Base-by-base conservation (phyloP, 176 grass and related monocot genomes). In the Avena eriantha region DNA sequence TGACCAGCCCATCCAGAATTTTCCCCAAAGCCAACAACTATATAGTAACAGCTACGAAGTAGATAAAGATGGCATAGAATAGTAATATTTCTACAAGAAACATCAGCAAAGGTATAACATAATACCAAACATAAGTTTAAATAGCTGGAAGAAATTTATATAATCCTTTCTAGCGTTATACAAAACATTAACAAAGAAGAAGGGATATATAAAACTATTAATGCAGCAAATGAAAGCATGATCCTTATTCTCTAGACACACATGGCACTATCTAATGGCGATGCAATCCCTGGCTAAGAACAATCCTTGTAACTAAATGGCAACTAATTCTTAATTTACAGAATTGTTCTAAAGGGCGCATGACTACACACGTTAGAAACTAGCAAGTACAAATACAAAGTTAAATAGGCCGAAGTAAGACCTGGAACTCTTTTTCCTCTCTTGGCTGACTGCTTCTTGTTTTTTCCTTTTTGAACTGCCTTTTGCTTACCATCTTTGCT, bases 371-470 rank as follows among this genome's bases (percentile, higher is more conserved):
- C 34, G 21, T 41, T 41, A 70, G 67, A 70, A 70, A 70, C 8
- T 19, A 70, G 15, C 10, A 41, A 70, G 16, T 70, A 49, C 8
- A 67, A 87, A 71, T n/a, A 43, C 18, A 57, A 88, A 77, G 23
- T 81, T 80, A 34, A 82, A 63, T 67, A 48, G 24, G 24, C 39
- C 88, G 33, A 87, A 85, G 76, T 82, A 82, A 77, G 75, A 98
- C 96, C 90, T 93, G 74, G 7, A 41, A 77, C 73, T 76, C 78
- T 87, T 76, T 86, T 48, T 75, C 86, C 83, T 69, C 78, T 82
- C 61, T 81, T 88, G 8, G 79, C 58, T 60, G 84, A 69, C 69
- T 84, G 79, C 77, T 83, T 92, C 21, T 68, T 93, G 57, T 86
- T 84, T 57, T 89, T 91, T 10, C 71, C 41, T 69, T 58, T 86